Percentiles rank a stretch among this genome's conserved stretches.
phyloP scores from a whole-genome alignment of 2,329 filamentous ascomycete genomes.

The Colletotrichum sp. region DNA sequence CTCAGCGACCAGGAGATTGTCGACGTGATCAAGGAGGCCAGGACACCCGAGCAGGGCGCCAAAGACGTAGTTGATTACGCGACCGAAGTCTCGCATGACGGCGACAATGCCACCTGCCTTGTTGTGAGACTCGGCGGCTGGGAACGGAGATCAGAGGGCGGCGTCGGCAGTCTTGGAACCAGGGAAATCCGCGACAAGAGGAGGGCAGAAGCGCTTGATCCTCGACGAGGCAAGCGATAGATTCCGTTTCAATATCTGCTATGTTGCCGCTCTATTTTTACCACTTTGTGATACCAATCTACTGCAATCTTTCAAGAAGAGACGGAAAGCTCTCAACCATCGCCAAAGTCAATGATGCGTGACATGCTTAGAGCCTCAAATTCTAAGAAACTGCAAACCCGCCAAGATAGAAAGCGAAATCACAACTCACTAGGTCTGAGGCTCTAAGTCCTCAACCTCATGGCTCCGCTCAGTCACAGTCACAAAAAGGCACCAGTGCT shows the following conservation, averaged over 20 bases:
- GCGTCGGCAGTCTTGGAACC: constrained; percentile 85
- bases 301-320: neutral
- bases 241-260: neutral
- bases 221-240: constrained; percentile 68
- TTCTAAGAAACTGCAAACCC: neutral
- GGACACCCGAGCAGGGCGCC: constrained; percentile 86
- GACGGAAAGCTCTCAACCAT: neutral
- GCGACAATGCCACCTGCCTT: constrained; percentile 73
- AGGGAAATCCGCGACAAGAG: constrained; percentile 90
- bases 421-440: neutral
- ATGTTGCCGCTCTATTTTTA: neutral
- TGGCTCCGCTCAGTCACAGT: neutral
- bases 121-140: constrained; percentile 72
- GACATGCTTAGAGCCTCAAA: neutral
- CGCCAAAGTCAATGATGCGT: neutral
- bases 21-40: constrained; percentile 92
- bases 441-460: neutral
- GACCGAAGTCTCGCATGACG: constrained; percentile 76
- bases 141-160: constrained; percentile 81
- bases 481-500: neutral
- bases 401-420: neutral
- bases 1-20: constrained; percentile 94
- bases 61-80: constrained; percentile 83
- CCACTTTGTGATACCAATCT: neutral
- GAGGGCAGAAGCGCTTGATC: constrained; percentile 80